phyloP scores from a whole-genome alignment of 352 stramenopile genomes.

The Pythium rhizo-oryzae region DNA sequence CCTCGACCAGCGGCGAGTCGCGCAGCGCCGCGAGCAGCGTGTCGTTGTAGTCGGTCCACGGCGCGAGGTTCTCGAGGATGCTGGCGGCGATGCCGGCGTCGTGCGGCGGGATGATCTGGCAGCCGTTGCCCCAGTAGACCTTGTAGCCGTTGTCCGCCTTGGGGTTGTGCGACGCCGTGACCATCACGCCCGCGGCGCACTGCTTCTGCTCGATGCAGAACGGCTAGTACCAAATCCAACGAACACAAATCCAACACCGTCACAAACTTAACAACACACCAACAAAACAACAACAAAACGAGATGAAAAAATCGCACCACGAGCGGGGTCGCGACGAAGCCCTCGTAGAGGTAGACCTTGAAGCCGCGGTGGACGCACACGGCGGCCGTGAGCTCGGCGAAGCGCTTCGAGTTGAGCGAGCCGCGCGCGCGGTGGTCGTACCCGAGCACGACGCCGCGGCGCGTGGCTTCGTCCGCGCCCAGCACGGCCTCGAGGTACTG shows the following conservation, averaged over 20 bases:
- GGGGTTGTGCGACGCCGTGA: conserved; percentile 98
- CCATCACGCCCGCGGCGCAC: conserved; percentile 91
- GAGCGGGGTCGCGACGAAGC: conserved; percentile 95
- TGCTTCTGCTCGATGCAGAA: conserved; percentile 82
- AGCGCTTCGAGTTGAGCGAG: conserved; percentile 86
- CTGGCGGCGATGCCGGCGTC: conserved; percentile 92
- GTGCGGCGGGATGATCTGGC: conserved; percentile 97
- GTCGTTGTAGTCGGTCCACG: conserved; percentile 79
- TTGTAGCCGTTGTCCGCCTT: conserved; percentile 99
- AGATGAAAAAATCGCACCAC: conserved; percentile 60
- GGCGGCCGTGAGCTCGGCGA: conserved; percentile 84
- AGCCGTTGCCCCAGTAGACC: conserved; percentile 94
- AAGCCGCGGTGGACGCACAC: conserved; percentile 83
- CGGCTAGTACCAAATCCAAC: conserved; percentile 33
- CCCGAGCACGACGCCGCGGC: conserved; percentile 85
- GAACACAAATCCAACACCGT: background rate
- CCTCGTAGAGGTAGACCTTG: conserved; percentile 91
- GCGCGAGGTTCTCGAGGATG: conserved; percentile 92
- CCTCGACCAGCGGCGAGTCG: conserved; percentile 49
- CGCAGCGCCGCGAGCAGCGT: conserved; percentile 39
- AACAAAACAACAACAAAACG: conserved; percentile 12
- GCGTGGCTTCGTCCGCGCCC: conserved; percentile 65
- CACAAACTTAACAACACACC: too few species aligned
- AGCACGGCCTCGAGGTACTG: conserved; percentile 82
- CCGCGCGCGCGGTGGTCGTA: conserved; percentile 89